Percentiles rank a stretch among this genome's conserved stretches.
phyloP scores from a whole-genome alignment of 2,329 filamentous ascomycete species.

The Colletotrichum gloeosporioides region DNA sequence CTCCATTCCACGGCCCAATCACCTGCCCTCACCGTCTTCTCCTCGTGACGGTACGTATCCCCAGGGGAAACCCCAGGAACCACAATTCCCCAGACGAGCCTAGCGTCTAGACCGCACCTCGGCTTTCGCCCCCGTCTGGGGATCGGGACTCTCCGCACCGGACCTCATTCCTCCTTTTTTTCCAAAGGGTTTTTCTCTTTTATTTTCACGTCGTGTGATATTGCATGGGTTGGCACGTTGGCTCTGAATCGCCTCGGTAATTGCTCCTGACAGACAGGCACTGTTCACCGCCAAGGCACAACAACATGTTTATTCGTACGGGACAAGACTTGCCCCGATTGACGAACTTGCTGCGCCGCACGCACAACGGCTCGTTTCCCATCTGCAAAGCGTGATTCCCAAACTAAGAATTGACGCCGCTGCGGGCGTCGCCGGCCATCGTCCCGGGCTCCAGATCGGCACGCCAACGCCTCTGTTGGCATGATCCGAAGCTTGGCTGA shows the following conservation, averaged over 20 bases:
- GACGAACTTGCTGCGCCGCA: neutral
- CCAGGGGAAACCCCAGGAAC: neutral
- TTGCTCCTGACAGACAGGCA: neutral
- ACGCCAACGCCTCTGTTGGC: neutral
- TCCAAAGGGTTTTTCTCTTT: neutral
- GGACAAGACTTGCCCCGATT: neutral
- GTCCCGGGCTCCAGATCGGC: neutral
- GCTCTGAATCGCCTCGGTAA: neutral
- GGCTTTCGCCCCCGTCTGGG: constrained; percentile 19
- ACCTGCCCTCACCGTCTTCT: neutral
- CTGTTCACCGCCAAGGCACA: neutral
- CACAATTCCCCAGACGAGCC: constrained; percentile 15
- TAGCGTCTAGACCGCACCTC: constrained; percentile 10
- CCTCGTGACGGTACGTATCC: neutral
- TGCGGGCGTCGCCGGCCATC: neutral
- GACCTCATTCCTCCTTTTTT: neutral
- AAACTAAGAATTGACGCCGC: neutral
- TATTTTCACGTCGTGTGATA: neutral
- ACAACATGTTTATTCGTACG: fast-evolving
- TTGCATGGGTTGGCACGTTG: neutral
- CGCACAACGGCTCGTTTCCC: neutral
- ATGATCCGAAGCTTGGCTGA: constrained; percentile 10
- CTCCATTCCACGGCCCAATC: constrained; percentile 5
- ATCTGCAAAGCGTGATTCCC: neutral
- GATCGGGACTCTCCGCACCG: constrained; percentile 3